phyloP scores from a whole-genome alignment of 441 rosid genomes.

The Erysimum cheiri region DNA sequence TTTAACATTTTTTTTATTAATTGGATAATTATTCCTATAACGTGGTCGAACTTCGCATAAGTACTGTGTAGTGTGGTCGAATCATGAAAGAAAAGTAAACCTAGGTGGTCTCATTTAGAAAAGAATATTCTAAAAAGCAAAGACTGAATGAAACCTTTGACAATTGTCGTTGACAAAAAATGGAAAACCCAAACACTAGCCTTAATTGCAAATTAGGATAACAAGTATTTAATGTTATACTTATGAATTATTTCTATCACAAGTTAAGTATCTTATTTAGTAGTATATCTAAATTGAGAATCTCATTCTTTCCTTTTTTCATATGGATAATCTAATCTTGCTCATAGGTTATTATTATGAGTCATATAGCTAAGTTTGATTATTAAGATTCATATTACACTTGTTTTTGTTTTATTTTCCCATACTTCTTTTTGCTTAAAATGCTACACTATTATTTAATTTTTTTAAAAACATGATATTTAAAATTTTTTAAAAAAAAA shows the following conservation, averaged over 20 bases:
- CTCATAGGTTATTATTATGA: neutral
- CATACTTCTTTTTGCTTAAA: neutral
- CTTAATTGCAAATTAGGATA: neutral
- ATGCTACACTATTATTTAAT: neutral
- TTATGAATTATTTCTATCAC: conserved; percentile 1
- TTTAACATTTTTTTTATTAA: neutral
- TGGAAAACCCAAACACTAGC: neutral
- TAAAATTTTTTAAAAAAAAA: neutral
- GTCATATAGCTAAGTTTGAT: neutral
- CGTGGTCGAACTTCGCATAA: neutral
- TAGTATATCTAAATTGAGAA: neutral
- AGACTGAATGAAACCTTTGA: conserved; percentile 7
- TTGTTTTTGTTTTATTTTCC: neutral
- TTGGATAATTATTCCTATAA: neutral
- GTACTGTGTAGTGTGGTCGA: conserved; percentile 1
- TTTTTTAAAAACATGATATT: neutral
- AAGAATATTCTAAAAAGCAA: neutral
- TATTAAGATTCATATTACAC: conserved; percentile 1
- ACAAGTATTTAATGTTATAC: neutral
- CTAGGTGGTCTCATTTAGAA: conserved; percentile 16
- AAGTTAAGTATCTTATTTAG: neutral
- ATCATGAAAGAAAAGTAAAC: conserved; percentile 7
- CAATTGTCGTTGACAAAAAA: neutral
- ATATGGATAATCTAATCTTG: neutral
- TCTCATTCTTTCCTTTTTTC: neutral